Evolutionary conservation across 805 yeast genomes (phyloP).

Genomic region (Candida qinlingensis): DNA sequence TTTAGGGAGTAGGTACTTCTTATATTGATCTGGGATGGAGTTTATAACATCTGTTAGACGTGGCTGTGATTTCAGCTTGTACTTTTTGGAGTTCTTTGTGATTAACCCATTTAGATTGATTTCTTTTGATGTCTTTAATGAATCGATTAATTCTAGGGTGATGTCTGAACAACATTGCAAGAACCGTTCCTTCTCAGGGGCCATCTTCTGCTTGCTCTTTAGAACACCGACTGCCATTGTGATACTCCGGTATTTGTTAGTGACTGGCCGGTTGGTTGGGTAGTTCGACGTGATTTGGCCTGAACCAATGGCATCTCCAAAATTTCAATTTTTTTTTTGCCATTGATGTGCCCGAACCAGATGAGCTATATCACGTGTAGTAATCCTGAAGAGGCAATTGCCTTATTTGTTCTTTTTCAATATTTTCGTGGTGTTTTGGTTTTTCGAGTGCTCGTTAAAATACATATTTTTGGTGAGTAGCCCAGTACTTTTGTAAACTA

Average conservation of each 20-base stretch:
- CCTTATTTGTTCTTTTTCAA: background rate
- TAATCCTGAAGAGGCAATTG: background rate
- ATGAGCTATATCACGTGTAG: constrained; percentile 3
- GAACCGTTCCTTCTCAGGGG: constrained; percentile 91
- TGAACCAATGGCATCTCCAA: constrained; percentile 1
- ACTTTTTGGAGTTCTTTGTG: constrained; percentile 79
- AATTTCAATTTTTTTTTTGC: constrained; percentile 3
- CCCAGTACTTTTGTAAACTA: too few relatives aligned
- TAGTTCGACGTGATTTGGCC: background rate
- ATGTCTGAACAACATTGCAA: constrained; percentile 90
- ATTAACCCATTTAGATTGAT: constrained; percentile 89
- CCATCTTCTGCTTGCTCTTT: constrained; percentile 54
- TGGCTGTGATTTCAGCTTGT: constrained; percentile 88
- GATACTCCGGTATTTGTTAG: background rate
- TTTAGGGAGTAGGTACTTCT: constrained; percentile 85
- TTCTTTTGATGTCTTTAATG: constrained; percentile 67
- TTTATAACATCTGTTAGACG: constrained; percentile 90
- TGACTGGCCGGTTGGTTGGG: background rate
- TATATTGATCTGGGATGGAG: constrained; percentile 94
- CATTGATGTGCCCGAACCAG: constrained; percentile 4
- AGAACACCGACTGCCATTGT: constrained; percentile 26
- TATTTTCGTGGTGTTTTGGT: background rate
- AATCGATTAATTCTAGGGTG: constrained; percentile 76
- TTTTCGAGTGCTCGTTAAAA: too few relatives aligned
- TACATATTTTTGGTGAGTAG: too few relatives aligned